These are phyloP conservation scores for Sporodiniella umbellata DNA, from an alignment of 371 early-diverging fungal species.

Conservation along the genomic window DNA sequence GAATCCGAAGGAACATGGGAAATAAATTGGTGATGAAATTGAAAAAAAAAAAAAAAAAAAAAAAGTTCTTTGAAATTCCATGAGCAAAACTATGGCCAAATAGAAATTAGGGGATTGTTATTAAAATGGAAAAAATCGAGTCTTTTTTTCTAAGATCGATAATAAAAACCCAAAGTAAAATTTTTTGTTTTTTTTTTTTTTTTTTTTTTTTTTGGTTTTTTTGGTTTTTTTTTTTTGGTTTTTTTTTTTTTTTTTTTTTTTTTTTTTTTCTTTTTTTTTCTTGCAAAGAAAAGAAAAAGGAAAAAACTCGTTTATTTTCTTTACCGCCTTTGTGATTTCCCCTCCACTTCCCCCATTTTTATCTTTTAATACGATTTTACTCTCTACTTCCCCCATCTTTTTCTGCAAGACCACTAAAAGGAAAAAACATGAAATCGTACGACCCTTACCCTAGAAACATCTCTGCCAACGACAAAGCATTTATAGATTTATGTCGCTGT, in stretches of 20 bases:
- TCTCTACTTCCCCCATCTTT: no score
- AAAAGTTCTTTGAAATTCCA: slow-evolving; percentile 14
- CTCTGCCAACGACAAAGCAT: slow-evolving; percentile 18
- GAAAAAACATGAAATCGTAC: slow-evolving; percentile 1
- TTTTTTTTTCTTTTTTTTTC: neutral
- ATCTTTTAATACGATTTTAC: no score
- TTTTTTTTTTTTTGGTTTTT: slow-evolving; percentile 3
- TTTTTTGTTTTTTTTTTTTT: slow-evolving; percentile 1
- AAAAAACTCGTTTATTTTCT: no score
- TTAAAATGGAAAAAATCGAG: slow-evolving; percentile 15
- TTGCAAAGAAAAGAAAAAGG: no score
- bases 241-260: neutral
- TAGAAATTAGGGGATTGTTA: slow-evolving; percentile 17
- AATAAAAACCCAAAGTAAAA: slow-evolving; percentile 1
- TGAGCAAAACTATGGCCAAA: slow-evolving; percentile 11
- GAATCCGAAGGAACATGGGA: neutral
- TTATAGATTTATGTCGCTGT: slow-evolving; percentile 44
- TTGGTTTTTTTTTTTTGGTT: slow-evolving; percentile 1
- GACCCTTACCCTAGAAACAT: neutral
- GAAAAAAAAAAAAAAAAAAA: neutral
- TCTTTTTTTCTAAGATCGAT: slow-evolving; percentile 2
- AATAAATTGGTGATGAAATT: neutral
- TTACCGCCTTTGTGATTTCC: no score
- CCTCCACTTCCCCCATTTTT: no score
- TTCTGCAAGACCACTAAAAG: no score